Percentiles rank a stretch among this genome's conserved stretches.
Conservation (phyloP, 2,329 filamentous ascomycete genomes). For the Fusarium pilosicola region DNA sequence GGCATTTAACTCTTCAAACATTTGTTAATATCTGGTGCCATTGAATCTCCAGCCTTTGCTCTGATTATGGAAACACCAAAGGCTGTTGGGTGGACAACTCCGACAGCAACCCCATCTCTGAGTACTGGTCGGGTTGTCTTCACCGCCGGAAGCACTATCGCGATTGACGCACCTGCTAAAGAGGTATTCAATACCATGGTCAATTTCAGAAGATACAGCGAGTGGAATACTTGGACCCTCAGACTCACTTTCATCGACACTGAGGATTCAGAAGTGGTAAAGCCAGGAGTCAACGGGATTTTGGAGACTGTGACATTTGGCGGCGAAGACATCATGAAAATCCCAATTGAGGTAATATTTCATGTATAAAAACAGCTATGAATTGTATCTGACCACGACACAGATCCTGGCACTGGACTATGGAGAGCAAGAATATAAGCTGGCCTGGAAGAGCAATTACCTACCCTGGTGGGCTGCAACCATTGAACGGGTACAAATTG, state of each 20-base stretch:
- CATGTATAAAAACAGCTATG: rapidly evolving
- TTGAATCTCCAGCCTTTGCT: too few relatives aligned
- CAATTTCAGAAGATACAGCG: not conserved
- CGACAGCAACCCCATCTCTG: not conserved
- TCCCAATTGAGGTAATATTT: not conserved
- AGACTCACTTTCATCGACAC: not conserved
- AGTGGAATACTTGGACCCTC: not conserved
- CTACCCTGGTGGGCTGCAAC: not conserved
- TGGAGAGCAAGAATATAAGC: not conserved
- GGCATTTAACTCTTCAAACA: rapidly evolving
- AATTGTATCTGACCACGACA: not conserved
- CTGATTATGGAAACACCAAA: not conserved
- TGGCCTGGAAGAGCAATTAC: not conserved
- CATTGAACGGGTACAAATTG: not conserved
- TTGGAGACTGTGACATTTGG: not conserved
- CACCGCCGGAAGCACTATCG: not conserved
- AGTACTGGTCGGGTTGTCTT: not conserved
- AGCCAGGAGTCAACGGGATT: not conserved
- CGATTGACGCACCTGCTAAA: not conserved
- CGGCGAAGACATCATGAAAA: not conserved
- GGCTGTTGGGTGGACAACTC: not conserved
- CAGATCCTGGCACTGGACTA: not conserved
- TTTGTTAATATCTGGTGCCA: rapidly evolving
- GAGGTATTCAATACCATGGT: not conserved
- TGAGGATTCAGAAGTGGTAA: not conserved